Evolutionary conservation across 2,329 filamentous ascomycete genomes (phyloP), one percentile per base, ranked within the genome.

Genomic region (Fusarium subtropicale): DNA sequence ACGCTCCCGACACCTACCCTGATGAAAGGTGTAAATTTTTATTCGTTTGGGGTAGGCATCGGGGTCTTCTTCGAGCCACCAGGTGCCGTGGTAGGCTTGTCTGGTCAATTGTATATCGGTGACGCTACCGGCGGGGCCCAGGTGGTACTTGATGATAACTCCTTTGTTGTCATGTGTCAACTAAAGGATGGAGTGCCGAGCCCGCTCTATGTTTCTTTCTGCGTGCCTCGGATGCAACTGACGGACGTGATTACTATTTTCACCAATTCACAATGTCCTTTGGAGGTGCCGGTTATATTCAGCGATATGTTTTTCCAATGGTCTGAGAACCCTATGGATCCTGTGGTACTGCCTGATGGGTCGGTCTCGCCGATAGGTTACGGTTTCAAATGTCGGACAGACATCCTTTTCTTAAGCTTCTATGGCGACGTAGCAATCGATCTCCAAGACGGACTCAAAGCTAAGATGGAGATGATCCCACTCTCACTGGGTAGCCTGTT

Each of bases 151-250:
- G 41, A 56, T 1, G 56, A 60, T 3, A 26, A 39, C 33, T 15
- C 12, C 4, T 60, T 60, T 1, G 51, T 56, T 11, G 52, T 60
- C 26, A 33, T 60, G 4, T 60, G 56, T 0, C 18, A 60, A 11
- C 18, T 60, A 3, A 12, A 33, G 13, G 51, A 47, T 11, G 56
- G 39, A 12, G 33, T 47, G 0, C 56, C 56, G 4, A 60, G 41
- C 8, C 56, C 56, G 1, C 33, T 57, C 0, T 60, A 56, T 0
- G 33, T 57, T 5, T 60, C 51, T 2, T 60, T 60, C 28, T 60
- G 56, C 28, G 56, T 60, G 1, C 56, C 56, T 2, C 7, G 56
- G 34, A 28, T 60, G 51, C 41, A 60, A 10, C n/a, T 60, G 3
- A 47, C 33, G 8, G 56, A 60, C 0, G 28, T 60, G 0, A 18